Base-by-base conservation (phyloP, 2,329 filamentous ascomycete species). In the Fusarium decemcellulare region DNA sequence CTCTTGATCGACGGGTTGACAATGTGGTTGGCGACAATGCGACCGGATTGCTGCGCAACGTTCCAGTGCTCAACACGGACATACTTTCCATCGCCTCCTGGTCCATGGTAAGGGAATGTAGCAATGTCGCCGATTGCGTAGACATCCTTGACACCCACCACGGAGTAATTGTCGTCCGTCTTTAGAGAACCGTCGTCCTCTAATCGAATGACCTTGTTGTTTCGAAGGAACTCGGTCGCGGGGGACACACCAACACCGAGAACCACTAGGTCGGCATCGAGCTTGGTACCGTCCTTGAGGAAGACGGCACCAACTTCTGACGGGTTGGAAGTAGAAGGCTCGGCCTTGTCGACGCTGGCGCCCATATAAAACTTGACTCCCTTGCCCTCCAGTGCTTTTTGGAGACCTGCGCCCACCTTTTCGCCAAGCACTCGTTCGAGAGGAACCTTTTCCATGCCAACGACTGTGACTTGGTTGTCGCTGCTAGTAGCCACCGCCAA, bases 51-150 rank as follows among this genome's bases (percentile, higher is more conserved):
- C 77, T 98, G 96, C 6, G 96, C 96, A 4, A 99, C 96, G 81
- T 98, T 95, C 96, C 96, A 99, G 79, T 99, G 96, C 85, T 99
- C 96, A 76, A 98, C 98, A 68, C 96, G 91, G 1, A 92, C 89
- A 16, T 87, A 86, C 46, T 86, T 86, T 67, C 93, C 93, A 15
- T 92, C 87, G 29, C 93, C 92, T 27, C 93, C 94, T 0, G 96
- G 96, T 2, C 96, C 96, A 78, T 93, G 88, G 83, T 99, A 99
- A 0, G 96, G 96, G 80, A 94, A 98, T 0, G 93, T 95, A 12
- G 96, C 95, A 67, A 99, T 98, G 78, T 99, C 96, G 55, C 95
- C 95, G 65, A 99, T 90, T 14, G 96, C 96, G 77, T 93, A 99
- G 54, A 98, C 94, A 70, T 95, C 92, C 74, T 92, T 87, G 5